Conservation (phyloP, 2,329 filamentous ascomycete species). For the Macrophomina tecta region DNA sequence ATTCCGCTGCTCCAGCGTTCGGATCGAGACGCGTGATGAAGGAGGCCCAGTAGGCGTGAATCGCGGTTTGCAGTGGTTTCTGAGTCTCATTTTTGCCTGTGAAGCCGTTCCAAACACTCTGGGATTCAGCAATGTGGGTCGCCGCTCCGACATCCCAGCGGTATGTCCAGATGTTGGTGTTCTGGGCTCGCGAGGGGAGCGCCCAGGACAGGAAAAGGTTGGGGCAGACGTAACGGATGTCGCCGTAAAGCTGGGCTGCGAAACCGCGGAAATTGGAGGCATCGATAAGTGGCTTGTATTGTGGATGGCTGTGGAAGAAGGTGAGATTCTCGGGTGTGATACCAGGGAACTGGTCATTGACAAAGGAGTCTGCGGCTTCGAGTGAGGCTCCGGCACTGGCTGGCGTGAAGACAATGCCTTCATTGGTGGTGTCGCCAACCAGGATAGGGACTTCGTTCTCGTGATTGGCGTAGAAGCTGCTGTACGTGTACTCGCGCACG, state of each 20-base stretch:
- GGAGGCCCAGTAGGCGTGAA: conserved; percentile 52
- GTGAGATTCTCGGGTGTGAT: conserved; percentile 37
- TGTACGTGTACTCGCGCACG: conserved; percentile 48
- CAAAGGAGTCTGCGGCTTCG: conserved; percentile 42
- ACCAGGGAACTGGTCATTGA: conserved; percentile 46
- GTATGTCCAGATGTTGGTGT: conserved; percentile 53
- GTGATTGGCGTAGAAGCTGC: conserved; percentile 43
- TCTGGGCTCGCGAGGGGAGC: conserved; percentile 35
- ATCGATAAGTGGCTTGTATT: conserved; percentile 35
- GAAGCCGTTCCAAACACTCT: conserved; percentile 46
- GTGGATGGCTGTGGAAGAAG: conserved; percentile 39
- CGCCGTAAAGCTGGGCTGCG: conserved; percentile 52
- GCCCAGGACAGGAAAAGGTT: conserved; percentile 46
- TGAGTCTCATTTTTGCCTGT: conserved; percentile 34
- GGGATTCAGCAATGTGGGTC: conserved; percentile 45
- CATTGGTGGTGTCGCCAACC: conserved; percentile 54
- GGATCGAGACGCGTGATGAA: conserved; percentile 37
- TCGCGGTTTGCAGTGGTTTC: conserved; percentile 31
- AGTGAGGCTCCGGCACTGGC: conserved; percentile 38
- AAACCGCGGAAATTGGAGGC: conserved; percentile 38
- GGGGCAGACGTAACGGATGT: conserved; percentile 58
- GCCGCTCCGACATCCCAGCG: conserved; percentile 54
- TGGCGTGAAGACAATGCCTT: conserved; percentile 49
- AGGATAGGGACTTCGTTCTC: conserved; percentile 51
- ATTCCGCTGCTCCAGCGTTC: background rate